Evolutionary conservation across 1,284 basidiomycete genomes (phyloP).

Genomic region (Phlebopus sp.): DNA sequence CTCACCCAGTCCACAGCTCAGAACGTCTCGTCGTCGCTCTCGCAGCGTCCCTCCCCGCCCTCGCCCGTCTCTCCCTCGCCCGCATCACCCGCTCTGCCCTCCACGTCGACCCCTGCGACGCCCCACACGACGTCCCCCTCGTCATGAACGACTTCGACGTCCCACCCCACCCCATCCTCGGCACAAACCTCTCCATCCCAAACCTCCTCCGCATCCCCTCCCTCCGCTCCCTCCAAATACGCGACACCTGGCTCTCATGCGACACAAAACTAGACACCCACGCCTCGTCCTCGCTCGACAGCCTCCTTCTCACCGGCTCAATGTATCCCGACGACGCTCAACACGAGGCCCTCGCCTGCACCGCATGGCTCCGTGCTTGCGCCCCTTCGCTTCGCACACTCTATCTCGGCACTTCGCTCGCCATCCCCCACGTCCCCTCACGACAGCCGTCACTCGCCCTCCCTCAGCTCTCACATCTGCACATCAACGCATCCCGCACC

Average conservation of each 20-base stretch:
- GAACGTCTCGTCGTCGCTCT: conserved; percentile 69
- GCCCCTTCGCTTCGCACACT: conserved; percentile 19
- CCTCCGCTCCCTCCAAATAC: conserved; percentile 59
- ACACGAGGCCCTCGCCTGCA: conserved; percentile 24
- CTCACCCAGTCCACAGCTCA: conserved; percentile 45
- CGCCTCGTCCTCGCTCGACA: neutral
- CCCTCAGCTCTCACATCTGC: conserved; percentile 20
- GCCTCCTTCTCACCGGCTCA: conserved; percentile 29
- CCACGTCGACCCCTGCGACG: conserved; percentile 48
- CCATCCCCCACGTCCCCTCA: conserved; percentile 3
- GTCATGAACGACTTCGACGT: conserved; percentile 62
- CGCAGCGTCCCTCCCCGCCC: conserved; percentile 55
- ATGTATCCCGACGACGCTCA: conserved; percentile 24
- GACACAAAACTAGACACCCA: conserved; percentile 21
- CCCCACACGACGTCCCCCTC: conserved; percentile 44
- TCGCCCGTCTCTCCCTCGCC: conserved; percentile 56
- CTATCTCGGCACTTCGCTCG: conserved; percentile 24
- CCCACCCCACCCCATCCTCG: conserved; percentile 54
- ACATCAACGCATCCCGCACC: conserved; percentile 29
- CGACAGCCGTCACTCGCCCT: neutral
- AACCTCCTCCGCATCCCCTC: conserved; percentile 60
- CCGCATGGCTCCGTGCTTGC: conserved; percentile 26
- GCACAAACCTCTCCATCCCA: conserved; percentile 57
- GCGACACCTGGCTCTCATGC: conserved; percentile 65
- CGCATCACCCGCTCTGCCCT: conserved; percentile 62